Base-by-base conservation (phyloP, 345 rosid species). In the Aquilaria sinensis region DNA sequence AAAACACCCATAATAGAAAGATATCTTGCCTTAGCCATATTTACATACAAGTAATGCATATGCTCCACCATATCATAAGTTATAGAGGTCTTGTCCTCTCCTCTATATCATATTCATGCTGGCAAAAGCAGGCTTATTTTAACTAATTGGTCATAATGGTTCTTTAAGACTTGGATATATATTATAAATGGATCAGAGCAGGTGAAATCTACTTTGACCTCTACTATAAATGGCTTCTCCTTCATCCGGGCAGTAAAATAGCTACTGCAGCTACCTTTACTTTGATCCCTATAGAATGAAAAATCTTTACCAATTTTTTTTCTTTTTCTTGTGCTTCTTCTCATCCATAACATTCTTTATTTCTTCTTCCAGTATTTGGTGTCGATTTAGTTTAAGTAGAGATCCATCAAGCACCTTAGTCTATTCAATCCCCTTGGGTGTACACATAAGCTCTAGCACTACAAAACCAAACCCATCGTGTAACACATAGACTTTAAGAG, bases 61-160 rank as follows among this genome's bases (percentile, higher is more conserved):
- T 83, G 89, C 79, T 90, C 97, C 5, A 94, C 99, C 46, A 94
- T 82, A 53, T 94, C 97, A 61, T 90, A 90, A 3, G 96, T 94
- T 73, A 78, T 82, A 5, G 90, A 60, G 12, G 81, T 83, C 78
- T 86, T 90, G 71, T 90, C 93, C 15, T 88, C 85, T 31, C 89
- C 81, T 15, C 84, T 45, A 84, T 77, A 84, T 5, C 88, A 49
- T 62, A 65, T 66, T 3, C 89, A 83, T 15, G 93, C 97, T 4
- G 96, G 96, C 56, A 91, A 56, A 1, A 89, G 97, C 31, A 96
- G 99, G 15, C 76, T 76, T 2, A 96, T 91, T 76, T 94, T 96
- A 63, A 82, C 83, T 64, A 94, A 69, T 41, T 61, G 71, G 65
- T 81, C 85, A 37, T 88, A 96, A 0, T 84, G 88, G 46, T 81